Evolutionary conservation across 768 basidiomycete genomes (phyloP), one percentile per base, ranked within the genome.

Genomic region (Amanita jacksonii): DNA sequence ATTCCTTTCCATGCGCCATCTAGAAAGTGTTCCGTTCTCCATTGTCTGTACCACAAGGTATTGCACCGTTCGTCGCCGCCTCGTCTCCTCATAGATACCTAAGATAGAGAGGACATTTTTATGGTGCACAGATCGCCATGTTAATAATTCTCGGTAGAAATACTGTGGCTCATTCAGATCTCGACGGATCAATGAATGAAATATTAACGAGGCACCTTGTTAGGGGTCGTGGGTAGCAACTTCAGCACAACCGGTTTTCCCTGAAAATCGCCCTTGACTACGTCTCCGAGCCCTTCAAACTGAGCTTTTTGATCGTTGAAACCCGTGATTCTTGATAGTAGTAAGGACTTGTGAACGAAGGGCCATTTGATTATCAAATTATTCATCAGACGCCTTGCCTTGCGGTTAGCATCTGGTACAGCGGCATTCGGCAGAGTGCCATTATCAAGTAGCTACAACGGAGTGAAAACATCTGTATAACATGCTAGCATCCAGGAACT

Each of bases 21-120:
- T n/a, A 12, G 43, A 15, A 7, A 43, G 32, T 12, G 43, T 43
- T 22, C 43, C 43, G 12, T 20, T 43, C 33, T 18, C 20, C 43
- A 43, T 43, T 32, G 10, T 24, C 20, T 32, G 43, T 10, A 34
- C 35, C 4, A 43, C 43, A 25, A 43, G 43, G 13, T 10, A 43
- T 24, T n/a, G n/a, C 13, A 34, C 6, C 33, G n/a, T 8, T 10
- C 24, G 1, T 19, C 9, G 13, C 15, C 33, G n/a, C n/a, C n/a
- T n/a, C n/a, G n/a, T 12, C 3, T 43, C 24, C 24, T 36, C 16
- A 18, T 24, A 36, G 9, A 43, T 20, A 12, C 43, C 43, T 10
- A 27, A 4, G 1, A 36, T n/a, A 35, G 43, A 23, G 18, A 43
- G 43, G 3, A 35, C 22, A 35, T 20, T 23, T 4, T 18, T 12